These are phyloP conservation scores for Clonostachys rhizophaga DNA, from an alignment of 2,329 filamentous ascomycete species.

Conservation along the genomic window DNA sequence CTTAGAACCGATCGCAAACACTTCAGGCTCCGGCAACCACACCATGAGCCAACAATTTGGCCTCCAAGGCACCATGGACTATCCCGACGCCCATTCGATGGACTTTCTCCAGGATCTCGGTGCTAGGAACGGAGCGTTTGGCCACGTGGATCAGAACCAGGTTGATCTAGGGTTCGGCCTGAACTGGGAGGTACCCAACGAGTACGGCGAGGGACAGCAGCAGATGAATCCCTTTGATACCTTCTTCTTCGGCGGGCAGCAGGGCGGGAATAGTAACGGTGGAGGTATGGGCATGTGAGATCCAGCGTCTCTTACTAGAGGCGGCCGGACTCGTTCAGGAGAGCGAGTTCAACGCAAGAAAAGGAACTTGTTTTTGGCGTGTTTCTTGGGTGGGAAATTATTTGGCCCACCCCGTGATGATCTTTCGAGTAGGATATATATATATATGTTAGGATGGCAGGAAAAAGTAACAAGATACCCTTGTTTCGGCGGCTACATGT, in stretches of 20 bases:
- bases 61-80: conserved; percentile 26
- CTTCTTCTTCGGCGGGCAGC: conserved; percentile 64
- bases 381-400: too few species aligned
- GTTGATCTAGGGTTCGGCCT: conserved; percentile 65
- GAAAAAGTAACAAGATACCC: too few species aligned
- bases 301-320: neutral
- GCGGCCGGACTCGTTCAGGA: too few species aligned
- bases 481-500: too few species aligned
- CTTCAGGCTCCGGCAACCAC: conserved; percentile 20
- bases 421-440: too few species aligned
- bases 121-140: conserved; percentile 21
- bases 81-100: conserved; percentile 45
- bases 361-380: too few species aligned
- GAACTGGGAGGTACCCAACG: conserved; percentile 60
- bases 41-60: conserved; percentile 26
- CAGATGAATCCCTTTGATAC: conserved; percentile 67
- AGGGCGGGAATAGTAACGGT: conserved; percentile 9
- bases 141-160: conserved; percentile 35
- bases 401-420: too few species aligned
- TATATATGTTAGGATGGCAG: too few species aligned
- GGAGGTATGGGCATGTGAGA: conserved; percentile 5
- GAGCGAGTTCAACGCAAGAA: too few species aligned
- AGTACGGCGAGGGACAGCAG: conserved; percentile 55
- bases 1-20: conserved; percentile 14
- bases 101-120: conserved; percentile 48